Evolutionary conservation across 306 rosid species (phyloP), one percentile per base, ranked within the genome.

Genomic region (Delonix regia): DNA sequence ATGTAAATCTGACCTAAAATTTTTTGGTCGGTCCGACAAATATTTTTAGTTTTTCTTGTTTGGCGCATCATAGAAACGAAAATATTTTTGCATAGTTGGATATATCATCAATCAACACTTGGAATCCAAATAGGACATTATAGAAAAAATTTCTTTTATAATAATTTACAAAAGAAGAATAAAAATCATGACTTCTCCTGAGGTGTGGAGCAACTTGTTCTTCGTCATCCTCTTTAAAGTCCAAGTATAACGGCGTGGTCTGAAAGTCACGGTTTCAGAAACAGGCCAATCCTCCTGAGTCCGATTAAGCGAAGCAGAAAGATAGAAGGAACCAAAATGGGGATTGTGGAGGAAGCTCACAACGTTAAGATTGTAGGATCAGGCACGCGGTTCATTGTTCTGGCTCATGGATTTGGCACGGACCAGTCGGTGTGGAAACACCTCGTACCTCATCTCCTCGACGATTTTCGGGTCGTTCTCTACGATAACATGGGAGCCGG

Each of bases 341-440:
- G 98, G 28, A 80, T 88, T 22, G 98, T 81, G 0, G 88, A 84
- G 25, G 91, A 93, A 60, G 98, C 95, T 27, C 98, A 93, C 76
- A 93, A 93, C 89, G 90, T 91, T 75, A 87, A 84, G 78, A 68
- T 91, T 7, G 3, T 91, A 33, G 97, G 98, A 15, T 78, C 79
- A 6, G 93, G 94, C 2, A 41, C 77, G 0, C 87, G 70, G 63
- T 18, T 27, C 24, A 59, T 89, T 18, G 89, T 91, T 27, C 82
- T 93, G 1, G 98, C 88, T 47, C 97, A 91, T 19, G 98, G 98
- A 24, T 89, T 91, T 33, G 98, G 98, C 16, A 91, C 98, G 0
- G 98, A 93, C 22, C 98, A 93, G 25, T 93, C 98, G 0, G 85
- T 89, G 11, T 93, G 98, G 97, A 93, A 89, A 71, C 92, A 93